phyloP scores from a whole-genome alignment of 2,329 filamentous ascomycete species.

The Byssoonygena ceratinophila region DNA sequence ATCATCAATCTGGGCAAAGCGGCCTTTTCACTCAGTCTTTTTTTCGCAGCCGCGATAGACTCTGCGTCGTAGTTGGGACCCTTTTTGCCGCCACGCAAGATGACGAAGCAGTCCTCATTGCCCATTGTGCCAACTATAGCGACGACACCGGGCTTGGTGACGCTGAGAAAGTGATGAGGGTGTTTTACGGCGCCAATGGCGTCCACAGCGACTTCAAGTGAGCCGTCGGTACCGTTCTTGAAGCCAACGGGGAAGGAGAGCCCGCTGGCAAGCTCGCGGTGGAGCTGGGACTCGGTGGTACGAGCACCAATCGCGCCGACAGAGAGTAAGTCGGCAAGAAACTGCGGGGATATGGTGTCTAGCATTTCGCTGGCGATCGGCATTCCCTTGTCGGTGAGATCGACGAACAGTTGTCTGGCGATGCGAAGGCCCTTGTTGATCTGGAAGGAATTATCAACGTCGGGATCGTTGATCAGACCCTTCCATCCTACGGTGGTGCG shows the following conservation, averaged over 20 bases:
- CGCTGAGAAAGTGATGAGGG: slow-evolving; percentile 92
- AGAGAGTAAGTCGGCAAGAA: slow-evolving; percentile 81
- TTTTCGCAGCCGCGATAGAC: slow-evolving; percentile 75
- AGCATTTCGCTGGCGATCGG: slow-evolving; percentile 96
- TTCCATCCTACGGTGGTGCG: slow-evolving; percentile 98
- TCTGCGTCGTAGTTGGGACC: slow-evolving; percentile 88
- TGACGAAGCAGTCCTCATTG: slow-evolving; percentile 95
- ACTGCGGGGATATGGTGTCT: slow-evolving; percentile 96
- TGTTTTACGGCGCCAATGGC: slow-evolving; percentile 87
- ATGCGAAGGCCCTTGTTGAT: slow-evolving; percentile 94
- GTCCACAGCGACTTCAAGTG: slow-evolving; percentile 79
- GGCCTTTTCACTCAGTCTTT: slow-evolving; percentile 62
- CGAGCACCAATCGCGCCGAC: slow-evolving; percentile 91
- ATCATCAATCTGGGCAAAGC: slow-evolving; percentile 78
- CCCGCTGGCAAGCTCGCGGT: slow-evolving; percentile 86
- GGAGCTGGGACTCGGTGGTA: slow-evolving; percentile 90
- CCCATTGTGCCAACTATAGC: slow-evolving; percentile 90
- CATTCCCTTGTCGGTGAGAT: slow-evolving; percentile 85
- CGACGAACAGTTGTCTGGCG: slow-evolving; percentile 81
- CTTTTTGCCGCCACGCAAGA: slow-evolving; percentile 81
- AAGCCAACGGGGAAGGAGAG: slow-evolving; percentile 96
- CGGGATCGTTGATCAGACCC: slow-evolving; percentile 94
- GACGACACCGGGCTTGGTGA: slow-evolving; percentile 91
- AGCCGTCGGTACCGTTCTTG: slow-evolving; percentile 98
- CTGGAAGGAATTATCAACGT: slow-evolving; percentile 96